Evolutionary conservation across 2,329 filamentous ascomycete genomes (phyloP).

Genomic region (Geosmithia putterillii): DNA sequence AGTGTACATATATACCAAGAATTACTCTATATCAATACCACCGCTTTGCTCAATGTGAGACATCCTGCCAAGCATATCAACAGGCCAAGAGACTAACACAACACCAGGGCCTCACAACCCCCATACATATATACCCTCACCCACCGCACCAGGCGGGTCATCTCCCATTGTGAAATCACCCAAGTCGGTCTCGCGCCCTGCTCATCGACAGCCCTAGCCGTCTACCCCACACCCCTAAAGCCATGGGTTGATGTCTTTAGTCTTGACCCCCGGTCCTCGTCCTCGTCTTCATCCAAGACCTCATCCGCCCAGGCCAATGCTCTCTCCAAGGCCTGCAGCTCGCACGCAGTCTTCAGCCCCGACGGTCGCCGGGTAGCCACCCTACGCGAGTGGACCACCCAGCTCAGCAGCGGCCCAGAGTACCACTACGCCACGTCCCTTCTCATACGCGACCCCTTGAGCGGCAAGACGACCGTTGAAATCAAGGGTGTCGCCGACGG

Average conservation of each 20-base stretch:
- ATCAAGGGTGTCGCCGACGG: constrained; percentile 13
- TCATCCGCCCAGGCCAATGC: constrained; percentile 5
- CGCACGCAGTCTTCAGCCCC: constrained; percentile 15
- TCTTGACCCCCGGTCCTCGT: constrained; percentile 6
- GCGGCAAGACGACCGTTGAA: constrained; percentile 17
- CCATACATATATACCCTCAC: constrained; percentile 8
- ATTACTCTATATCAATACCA: too few relatives aligned
- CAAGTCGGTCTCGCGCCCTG: constrained; percentile 17
- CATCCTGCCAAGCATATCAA: too few relatives aligned
- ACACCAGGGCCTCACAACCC: neutral
- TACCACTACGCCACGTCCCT: constrained; percentile 16
- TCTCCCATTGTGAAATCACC: constrained; percentile 17
- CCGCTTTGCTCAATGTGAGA: too few relatives aligned
- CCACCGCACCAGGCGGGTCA: constrained; percentile 13
- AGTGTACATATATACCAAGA: too few relatives aligned
- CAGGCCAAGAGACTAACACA: too few relatives aligned
- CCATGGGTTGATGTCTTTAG: constrained; percentile 24
- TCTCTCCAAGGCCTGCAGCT: constrained; percentile 17
- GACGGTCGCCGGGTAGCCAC: constrained; percentile 11
- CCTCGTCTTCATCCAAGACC: neutral
- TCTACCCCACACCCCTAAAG: constrained; percentile 15
- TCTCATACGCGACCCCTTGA: constrained; percentile 15
- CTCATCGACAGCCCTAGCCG: constrained; percentile 14
- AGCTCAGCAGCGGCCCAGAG: constrained; percentile 15
- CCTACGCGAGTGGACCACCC: constrained; percentile 16